These are phyloP conservation scores for Rhizomucor miehei DNA, from an alignment of 371 early-diverging fungal genomes.

Conservation along the genomic window DNA sequence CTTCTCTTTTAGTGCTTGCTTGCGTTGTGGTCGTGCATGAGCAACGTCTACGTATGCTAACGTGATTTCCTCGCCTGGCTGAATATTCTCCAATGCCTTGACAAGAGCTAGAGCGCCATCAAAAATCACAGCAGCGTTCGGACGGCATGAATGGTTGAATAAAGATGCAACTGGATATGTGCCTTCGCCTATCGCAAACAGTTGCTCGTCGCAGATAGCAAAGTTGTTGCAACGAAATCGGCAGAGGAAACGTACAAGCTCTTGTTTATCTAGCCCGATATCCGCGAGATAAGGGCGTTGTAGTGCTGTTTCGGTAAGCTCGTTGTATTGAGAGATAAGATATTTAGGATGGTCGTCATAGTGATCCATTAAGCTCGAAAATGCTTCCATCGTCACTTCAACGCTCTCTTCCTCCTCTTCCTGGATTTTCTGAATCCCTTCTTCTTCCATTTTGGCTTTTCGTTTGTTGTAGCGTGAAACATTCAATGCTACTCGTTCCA, in stretches of 20 bases:
- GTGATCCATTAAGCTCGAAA: conserved; percentile 40
- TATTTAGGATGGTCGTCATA: conserved; percentile 19
- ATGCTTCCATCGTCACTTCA: conserved; percentile 43
- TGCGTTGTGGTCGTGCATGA: conserved; percentile 55
- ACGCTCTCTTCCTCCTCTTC: conserved; percentile 25
- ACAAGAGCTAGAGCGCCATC: conserved; percentile 53
- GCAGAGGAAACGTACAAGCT: conserved; percentile 51
- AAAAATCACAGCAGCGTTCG: conserved; percentile 72
- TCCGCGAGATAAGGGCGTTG: conserved; percentile 23
- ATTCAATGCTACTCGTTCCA: conserved; percentile 40
- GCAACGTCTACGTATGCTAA: conserved; percentile 77
- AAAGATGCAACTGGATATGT: conserved; percentile 76
- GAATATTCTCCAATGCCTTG: conserved; percentile 62
- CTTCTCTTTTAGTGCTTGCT: conserved; percentile 52
- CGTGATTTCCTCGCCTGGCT: conserved; percentile 67
- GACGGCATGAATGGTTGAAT: conserved; percentile 87
- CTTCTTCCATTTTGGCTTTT: conserved; percentile 5
- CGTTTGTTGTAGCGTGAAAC: conserved; percentile 27
- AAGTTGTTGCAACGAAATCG: conserved; percentile 82
- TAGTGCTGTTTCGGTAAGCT: conserved; percentile 16
- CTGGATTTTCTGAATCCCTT: background rate
- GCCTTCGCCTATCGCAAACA: conserved; percentile 73
- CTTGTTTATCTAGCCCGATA: conserved; percentile 15
- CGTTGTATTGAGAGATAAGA: conserved; percentile 12
- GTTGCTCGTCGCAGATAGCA: conserved; percentile 58